phyloP scores from a whole-genome alignment of 1,284 basidiomycete genomes.

The Boletellus sp. region DNA sequence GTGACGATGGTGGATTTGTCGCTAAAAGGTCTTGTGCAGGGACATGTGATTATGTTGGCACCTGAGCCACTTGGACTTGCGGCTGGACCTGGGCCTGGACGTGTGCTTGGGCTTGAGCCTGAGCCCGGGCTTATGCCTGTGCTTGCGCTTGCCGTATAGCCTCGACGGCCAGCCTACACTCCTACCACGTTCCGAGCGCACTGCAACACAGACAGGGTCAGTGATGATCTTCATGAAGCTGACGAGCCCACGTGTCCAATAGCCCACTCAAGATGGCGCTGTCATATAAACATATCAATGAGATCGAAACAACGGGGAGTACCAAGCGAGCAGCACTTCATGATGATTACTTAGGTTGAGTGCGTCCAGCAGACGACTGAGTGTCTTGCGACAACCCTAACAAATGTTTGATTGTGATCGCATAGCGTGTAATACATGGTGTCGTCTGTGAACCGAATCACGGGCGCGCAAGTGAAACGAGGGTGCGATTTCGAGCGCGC shows the following conservation, averaged over 20 bases:
- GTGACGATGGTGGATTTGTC: constrained; percentile 17
- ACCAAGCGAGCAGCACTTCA: constrained; percentile 23
- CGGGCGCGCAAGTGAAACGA: background rate
- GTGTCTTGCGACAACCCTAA: constrained; percentile 90
- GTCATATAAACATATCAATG: constrained; percentile 21
- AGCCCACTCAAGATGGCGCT: constrained; percentile 33
- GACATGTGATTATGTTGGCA: constrained; percentile 19
- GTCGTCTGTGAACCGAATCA: constrained; percentile 49
- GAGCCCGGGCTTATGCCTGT: constrained; percentile 26
- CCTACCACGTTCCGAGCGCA: constrained; percentile 77
- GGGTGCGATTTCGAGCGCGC: background rate
- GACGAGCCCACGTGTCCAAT: constrained; percentile 17
- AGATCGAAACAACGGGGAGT: constrained; percentile 17
- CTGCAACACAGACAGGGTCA: constrained; percentile 39
- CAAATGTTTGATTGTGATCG: constrained; percentile 84
- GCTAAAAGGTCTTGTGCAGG: constrained; percentile 20
- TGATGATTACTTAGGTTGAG: constrained; percentile 71
- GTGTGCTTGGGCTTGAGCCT: constrained; percentile 21
- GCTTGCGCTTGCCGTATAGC: constrained; percentile 37
- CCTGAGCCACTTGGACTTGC: constrained; percentile 20
- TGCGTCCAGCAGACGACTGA: constrained; percentile 90
- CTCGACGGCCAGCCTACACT: constrained; percentile 53
- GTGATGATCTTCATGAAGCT: constrained; percentile 19
- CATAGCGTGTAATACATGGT: constrained; percentile 84
- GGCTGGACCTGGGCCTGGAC: constrained; percentile 15